Evolutionary conservation across 2,329 filamentous ascomycete genomes (phyloP).

Genomic region (Fusarium hostae): DNA sequence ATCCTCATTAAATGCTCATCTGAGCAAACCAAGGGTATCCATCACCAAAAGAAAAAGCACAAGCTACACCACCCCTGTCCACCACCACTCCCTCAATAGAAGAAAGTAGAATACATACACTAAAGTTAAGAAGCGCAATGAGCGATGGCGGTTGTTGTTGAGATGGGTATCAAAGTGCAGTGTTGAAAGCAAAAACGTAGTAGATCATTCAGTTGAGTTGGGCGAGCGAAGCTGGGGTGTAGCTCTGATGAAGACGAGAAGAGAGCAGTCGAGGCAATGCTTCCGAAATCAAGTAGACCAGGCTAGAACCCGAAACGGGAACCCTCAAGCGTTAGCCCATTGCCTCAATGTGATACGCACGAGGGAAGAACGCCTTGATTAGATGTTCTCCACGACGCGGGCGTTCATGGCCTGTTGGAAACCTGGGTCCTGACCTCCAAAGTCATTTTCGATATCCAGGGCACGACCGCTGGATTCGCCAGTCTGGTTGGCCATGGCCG

Average conservation of each 20-base stretch:
- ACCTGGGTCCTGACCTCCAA: constrained; percentile 65
- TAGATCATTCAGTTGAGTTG: not conserved
- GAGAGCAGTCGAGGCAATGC: constrained; percentile 20
- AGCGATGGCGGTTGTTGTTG: not conserved
- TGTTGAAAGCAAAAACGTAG: constrained; percentile 9
- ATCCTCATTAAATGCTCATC: constrained; percentile 28
- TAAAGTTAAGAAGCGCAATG: constrained; percentile 1
- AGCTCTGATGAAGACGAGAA: constrained; percentile 37
- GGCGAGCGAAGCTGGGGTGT: constrained; percentile 3
- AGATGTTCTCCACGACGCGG: constrained; percentile 87
- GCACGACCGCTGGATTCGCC: constrained; percentile 64
- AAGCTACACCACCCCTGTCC: not conserved
- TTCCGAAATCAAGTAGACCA: constrained; percentile 52
- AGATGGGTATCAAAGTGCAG: constrained; percentile 34
- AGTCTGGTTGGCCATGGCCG: constrained; percentile 55
- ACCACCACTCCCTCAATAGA: not conserved
- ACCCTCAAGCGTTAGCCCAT: constrained; percentile 48
- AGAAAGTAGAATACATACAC: constrained; percentile 34
- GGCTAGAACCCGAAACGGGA: constrained; percentile 45
- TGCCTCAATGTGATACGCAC: constrained; percentile 21
- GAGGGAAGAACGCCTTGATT: constrained; percentile 47
- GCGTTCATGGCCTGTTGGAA: constrained; percentile 87
- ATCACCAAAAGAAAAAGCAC: not conserved
- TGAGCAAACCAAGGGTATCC: constrained; percentile 35
- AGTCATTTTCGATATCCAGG: constrained; percentile 56